phyloP scores from a whole-genome alignment of 1,139 yeast species.

The Blastobotrys aristatus region DNA sequence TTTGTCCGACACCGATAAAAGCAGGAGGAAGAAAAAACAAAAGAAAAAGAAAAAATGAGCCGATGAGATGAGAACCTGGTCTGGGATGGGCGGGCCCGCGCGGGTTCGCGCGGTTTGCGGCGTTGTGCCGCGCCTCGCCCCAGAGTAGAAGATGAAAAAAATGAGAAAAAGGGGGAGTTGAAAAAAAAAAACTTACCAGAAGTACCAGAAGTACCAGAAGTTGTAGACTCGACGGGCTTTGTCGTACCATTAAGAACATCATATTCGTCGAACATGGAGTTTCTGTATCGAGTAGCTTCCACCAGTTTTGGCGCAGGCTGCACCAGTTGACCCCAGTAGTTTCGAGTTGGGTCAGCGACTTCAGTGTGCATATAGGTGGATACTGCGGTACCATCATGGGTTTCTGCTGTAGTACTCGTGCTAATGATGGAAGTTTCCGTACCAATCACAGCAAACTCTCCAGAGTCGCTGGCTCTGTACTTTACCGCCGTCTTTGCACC shows the following conservation, averaged over 20 bases:
- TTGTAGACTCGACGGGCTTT: not conserved
- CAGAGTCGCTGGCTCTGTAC: not conserved
- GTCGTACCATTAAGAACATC: constrained; percentile 2
- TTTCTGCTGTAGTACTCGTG: not conserved
- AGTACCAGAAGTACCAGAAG: not conserved
- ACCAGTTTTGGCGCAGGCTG: not conserved
- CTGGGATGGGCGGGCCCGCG: too few species aligned
- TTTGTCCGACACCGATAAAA: too few species aligned
- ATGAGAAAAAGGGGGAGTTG: too few species aligned
- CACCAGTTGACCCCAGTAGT: not conserved
- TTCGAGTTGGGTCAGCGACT: not conserved
- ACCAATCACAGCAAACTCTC: not conserved
- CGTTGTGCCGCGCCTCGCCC: too few species aligned
- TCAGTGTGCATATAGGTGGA: constrained; percentile 1
- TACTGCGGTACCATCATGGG: constrained; percentile 2
- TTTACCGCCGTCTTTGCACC: not conserved
- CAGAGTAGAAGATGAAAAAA: too few species aligned
- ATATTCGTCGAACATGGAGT: not conserved
- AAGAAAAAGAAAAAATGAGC: too few species aligned
- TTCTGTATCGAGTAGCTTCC: not conserved
- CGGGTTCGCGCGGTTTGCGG: too few species aligned
- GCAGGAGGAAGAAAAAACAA: too few species aligned
- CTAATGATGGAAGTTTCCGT: not conserved
- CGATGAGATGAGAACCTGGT: too few species aligned
- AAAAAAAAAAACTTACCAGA: too few species aligned